Percentiles rank a stretch among this genome's conserved stretches.
Conservation (phyloP, 1,139 yeast species). For the Fermentozyma sake region DNA sequence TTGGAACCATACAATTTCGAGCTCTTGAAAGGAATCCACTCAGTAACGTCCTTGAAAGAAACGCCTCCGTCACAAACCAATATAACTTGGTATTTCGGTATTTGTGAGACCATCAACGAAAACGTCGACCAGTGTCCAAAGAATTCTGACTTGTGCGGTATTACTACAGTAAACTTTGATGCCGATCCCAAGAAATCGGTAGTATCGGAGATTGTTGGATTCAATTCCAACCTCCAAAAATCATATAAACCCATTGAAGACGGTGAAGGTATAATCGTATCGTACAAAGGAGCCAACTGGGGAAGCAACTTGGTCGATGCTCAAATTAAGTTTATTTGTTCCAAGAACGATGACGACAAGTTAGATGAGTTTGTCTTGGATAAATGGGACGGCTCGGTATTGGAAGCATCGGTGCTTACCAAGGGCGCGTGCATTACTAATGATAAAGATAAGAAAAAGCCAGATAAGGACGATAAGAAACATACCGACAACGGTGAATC, state of each 20-base stretch:
- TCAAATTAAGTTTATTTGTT: constrained; percentile 50
- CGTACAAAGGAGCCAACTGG: constrained; percentile 62
- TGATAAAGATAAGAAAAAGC: constrained; percentile 18
- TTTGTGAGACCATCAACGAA: constrained; percentile 52
- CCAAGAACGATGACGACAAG: constrained; percentile 27
- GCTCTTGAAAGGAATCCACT: constrained; percentile 44
- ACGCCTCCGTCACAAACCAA: constrained; percentile 79
- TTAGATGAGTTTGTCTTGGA: constrained; percentile 21
- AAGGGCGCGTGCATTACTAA: constrained; percentile 38
- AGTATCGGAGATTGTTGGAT: constrained; percentile 54
- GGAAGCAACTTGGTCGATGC: constrained; percentile 58
- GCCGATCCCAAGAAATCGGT: constrained; percentile 45
- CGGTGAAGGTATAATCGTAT: constrained; percentile 39
- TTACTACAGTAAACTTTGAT: constrained; percentile 48
- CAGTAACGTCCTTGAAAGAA: constrained; percentile 31
- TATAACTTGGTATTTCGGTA: constrained; percentile 63
- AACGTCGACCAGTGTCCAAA: constrained; percentile 52
- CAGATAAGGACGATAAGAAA: constrained; percentile 19
- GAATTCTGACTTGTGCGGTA: constrained; percentile 68
- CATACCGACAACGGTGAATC: constrained; percentile 40
- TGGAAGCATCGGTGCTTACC: constrained; percentile 24
- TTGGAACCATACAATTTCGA: constrained; percentile 41
- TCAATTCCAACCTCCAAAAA: constrained; percentile 34
- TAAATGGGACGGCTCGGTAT: constrained; percentile 28
- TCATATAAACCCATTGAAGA: constrained; percentile 15